Evolutionary conservation across 108 stramenopile species (phyloP), one percentile per base, ranked within the genome.

Genomic region (Cylindrotheca closterium): DNA sequence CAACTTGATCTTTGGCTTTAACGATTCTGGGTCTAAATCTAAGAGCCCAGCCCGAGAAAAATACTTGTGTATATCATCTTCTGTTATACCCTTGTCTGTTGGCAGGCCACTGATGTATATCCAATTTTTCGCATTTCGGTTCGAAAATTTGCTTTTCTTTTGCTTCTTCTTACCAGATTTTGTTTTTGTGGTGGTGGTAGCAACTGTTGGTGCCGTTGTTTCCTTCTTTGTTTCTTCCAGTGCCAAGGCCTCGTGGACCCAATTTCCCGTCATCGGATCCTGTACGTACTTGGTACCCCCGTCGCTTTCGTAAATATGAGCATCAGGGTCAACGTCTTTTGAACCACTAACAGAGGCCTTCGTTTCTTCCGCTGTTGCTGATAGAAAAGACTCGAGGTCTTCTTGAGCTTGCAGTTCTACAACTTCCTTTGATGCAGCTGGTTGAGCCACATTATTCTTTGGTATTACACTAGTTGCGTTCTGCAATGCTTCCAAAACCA

Each of bases 51-150:
- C 93, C 69, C 92, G 95, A 52, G 74, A 70, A 80, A 96, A 96
- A 37, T 89, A 85, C 24, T 62, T 47, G 0, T 61, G 61, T 4
- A 98, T 37, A 63, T 98, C 96, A 22, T 94, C 79, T 45, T 60
- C 75, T 4, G 86, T 87, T 3, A 85, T 77, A 23, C 23, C 24
- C 8, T 23, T 30, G 28, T 55, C 19, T 1, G 52, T 67, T 23
- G 97, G 97, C n/a, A 98, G 75, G 8, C 96, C 95, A 25, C 83
- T 79, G 7, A 91, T 77, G 62, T 94, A 94, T 17, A 97, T 77
- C 93, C 94, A 94, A 65, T 82, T 73, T 26, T 72, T 75, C 3
- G 94, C 88, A 71, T 90, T 88, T 26, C 82, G 82, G 59, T 91
- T 87, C 18, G 86, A 68, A 74, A 93, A 96, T 57, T 91, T 87